phyloP scores from a whole-genome alignment of 768 basidiomycete species.

The Punctularia strigosozonata region DNA sequence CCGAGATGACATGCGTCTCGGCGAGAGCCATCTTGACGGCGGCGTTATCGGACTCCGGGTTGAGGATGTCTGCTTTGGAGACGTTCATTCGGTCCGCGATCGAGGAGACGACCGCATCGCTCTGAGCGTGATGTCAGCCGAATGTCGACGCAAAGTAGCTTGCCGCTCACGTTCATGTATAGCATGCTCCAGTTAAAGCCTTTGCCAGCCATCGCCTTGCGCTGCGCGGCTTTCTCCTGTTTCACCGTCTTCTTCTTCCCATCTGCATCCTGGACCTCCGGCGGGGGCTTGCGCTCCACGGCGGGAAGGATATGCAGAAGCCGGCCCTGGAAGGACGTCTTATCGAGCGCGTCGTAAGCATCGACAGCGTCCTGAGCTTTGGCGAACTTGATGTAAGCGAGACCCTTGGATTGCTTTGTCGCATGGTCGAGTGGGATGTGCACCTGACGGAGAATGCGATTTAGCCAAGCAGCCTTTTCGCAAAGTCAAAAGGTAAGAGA shows the following conservation, averaged over 20 bases:
- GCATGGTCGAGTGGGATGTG: constrained; percentile 42
- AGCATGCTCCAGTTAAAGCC: constrained; percentile 91
- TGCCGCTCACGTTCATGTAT: constrained; percentile 87
- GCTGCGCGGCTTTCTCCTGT: constrained; percentile 43
- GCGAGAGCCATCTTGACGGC: constrained; percentile 94
- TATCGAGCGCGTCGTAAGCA: constrained; percentile 74
- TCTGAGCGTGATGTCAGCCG: constrained; percentile 32
- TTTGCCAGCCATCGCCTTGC: constrained; percentile 57
- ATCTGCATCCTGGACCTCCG: constrained; percentile 27
- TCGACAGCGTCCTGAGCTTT: constrained; percentile 37
- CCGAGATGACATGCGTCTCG: constrained; percentile 91
- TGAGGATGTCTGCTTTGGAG: constrained; percentile 78
- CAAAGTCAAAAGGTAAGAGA: too few species aligned
- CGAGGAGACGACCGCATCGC: constrained; percentile 86
- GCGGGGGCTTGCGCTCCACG: constrained; percentile 47
- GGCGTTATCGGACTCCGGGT: constrained; percentile 68
- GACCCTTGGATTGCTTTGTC: constrained; percentile 41
- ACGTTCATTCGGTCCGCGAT: constrained; percentile 84
- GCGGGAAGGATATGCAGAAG: constrained; percentile 85
- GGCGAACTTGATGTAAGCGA: constrained; percentile 48
- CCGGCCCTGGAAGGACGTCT: constrained; percentile 82
- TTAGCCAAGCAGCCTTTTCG: too few species aligned
- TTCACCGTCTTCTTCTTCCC: constrained; percentile 44
- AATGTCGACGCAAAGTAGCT: constrained; percentile 9
- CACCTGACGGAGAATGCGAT: constrained; percentile 22